phyloP scores from a whole-genome alignment of 208 protist species.

The Trypanosoma theileri region DNA sequence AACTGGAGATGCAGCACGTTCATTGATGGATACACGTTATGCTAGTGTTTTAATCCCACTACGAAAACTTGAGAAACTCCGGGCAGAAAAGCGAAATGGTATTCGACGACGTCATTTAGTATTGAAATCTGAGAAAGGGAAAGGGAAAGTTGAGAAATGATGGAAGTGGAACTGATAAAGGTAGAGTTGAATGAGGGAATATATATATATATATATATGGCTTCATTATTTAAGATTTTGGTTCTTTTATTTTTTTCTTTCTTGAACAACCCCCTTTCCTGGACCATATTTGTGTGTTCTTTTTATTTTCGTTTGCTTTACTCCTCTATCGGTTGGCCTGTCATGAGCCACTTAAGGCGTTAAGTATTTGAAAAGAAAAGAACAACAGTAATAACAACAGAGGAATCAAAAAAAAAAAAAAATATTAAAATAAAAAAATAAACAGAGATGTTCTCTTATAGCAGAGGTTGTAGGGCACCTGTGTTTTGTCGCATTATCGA shows the following conservation, averaged over 20 bases:
- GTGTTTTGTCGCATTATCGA: slow-evolving; percentile 87
- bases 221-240: no score
- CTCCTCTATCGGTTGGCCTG: no score
- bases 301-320: no score
- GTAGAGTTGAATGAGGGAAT: background rate
- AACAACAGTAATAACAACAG: background rate
- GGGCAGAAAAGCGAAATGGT: slow-evolving; percentile 8
- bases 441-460: slow-evolving; percentile 23
- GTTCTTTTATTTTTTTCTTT: no score
- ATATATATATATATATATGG: no score
- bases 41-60: slow-evolving; percentile 24
- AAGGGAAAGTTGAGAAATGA: background rate
- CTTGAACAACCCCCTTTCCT: no score
- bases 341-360: no score
- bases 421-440: background rate
- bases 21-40: slow-evolving; percentile 22
- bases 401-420: background rate
- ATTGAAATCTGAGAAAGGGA: background rate
- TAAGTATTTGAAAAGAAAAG: background rate
- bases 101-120: background rate
- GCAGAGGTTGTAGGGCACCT: slow-evolving; percentile 30
- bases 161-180: background rate
- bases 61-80: slow-evolving; percentile 15
- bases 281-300: no score
- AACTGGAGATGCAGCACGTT: background rate